Evolutionary conservation across 225 moss, liverwort and hornwort genomes (phyloP).

Genomic region (Polytrichum commune): DNA sequence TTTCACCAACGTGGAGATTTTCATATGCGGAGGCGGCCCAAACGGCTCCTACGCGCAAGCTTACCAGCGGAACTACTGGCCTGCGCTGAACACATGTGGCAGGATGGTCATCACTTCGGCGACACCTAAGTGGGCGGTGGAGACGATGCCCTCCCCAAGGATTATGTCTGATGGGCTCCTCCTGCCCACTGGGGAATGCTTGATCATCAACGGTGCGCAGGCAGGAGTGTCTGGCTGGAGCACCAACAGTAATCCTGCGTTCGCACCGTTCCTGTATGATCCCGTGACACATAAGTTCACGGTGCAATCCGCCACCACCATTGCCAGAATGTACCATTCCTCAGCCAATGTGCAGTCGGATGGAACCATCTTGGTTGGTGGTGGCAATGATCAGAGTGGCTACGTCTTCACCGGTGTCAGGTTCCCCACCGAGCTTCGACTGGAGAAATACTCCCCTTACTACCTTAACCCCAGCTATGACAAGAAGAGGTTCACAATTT

Average conservation of each 20-base stretch:
- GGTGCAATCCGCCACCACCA: conserved; percentile 12
- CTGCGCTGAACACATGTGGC: conserved; percentile 37
- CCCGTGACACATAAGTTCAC: background rate
- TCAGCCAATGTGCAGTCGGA: conserved; percentile 38
- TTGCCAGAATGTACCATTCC: conserved; percentile 46
- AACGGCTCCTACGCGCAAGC: conserved; percentile 23
- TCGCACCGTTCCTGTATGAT: conserved; percentile 30
- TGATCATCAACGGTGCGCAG: conserved; percentile 42
- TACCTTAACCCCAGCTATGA: conserved; percentile 26
- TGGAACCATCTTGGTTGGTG: conserved; percentile 35
- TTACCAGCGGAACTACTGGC: conserved; percentile 1
- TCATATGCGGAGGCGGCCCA: conserved; percentile 52
- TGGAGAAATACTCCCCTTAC: conserved; percentile 28
- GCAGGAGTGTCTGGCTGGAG: conserved; percentile 38
- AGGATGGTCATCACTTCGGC: conserved; percentile 23
- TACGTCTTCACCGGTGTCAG: conserved; percentile 27
- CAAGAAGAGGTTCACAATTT: conserved; percentile 8
- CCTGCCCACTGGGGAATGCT: conserved; percentile 32
- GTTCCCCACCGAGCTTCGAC: conserved; percentile 26
- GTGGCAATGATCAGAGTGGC: conserved; percentile 29
- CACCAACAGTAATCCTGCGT: conserved; percentile 16
- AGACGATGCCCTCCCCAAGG: conserved; percentile 44
- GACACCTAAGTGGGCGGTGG: conserved; percentile 24
- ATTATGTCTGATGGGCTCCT: conserved; percentile 39
- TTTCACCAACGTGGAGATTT: conserved; percentile 28